Percentiles rank a stretch among this genome's conserved stretches.
phyloP scores from a whole-genome alignment of 108 stramenopile species.

The Pinguiococcus pyrenoidosus region DNA sequence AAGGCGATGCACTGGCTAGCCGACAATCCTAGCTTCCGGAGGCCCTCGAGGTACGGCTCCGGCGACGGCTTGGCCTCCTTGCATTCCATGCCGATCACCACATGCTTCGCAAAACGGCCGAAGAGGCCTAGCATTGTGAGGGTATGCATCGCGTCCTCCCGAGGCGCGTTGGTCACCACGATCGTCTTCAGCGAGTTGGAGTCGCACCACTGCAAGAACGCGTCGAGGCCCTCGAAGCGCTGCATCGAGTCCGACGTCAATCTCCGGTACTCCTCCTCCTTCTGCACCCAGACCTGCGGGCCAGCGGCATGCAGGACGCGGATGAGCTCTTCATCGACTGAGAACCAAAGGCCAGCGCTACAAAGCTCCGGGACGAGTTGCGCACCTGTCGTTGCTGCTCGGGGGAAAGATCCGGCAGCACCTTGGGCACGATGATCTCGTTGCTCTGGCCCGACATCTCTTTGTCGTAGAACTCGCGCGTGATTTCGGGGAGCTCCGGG shows the following conservation, averaged over 20 bases:
- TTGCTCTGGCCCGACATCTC: conserved; percentile 19
- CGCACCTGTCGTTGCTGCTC: too few species aligned
- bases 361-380: too few species aligned
- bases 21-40: conserved; percentile 13
- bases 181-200: conserved; percentile 4
- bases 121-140: conserved; percentile 13
- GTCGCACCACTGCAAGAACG: conserved; percentile 9
- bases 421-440: conserved; percentile 15
- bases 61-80: conserved; percentile 20
- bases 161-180: conserved; percentile 28
- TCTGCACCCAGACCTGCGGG: conserved; percentile 9
- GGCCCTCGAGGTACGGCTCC: conserved; percentile 24
- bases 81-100: conserved; percentile 28
- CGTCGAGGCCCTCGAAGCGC: conserved; percentile 5
- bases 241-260: conserved; percentile 11
- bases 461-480: conserved; percentile 13
- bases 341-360: too few species aligned
- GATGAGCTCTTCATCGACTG: too few species aligned
- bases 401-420: too few species aligned
- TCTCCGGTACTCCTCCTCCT: conserved; percentile 14
- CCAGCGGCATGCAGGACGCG: conserved; percentile 7
- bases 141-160: conserved; percentile 20
- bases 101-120: conserved; percentile 10
- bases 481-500: conserved; percentile 9
- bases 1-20: conserved; percentile 23